A percentile compares a stretch with the other conserved stretches of the same genome.
Evolutionary conservation across 2,329 filamentous ascomycete genomes (phyloP).

Genomic region (Simplicillium aogashimaense): DNA sequence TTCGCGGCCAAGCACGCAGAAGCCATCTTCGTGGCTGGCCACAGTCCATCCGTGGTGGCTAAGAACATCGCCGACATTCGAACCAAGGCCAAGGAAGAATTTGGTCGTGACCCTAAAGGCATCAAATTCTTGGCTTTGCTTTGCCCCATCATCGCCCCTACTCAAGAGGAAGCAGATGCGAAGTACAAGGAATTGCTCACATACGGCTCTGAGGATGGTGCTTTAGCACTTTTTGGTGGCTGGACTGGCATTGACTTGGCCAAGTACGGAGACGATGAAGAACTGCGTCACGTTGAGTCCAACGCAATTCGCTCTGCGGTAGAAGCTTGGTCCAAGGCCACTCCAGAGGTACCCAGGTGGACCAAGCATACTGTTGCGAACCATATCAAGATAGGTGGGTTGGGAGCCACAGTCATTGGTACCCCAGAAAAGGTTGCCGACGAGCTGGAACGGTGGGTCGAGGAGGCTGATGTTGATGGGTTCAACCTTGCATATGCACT

Average conservation of each 20-base stretch:
- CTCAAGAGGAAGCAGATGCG: constrained; percentile 44
- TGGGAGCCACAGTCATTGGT: constrained; percentile 18
- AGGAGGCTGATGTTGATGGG: constrained; percentile 53
- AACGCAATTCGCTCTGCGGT: constrained; percentile 48
- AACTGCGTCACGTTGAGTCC: constrained; percentile 49
- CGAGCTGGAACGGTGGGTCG: constrained; percentile 22
- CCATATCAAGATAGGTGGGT: constrained; percentile 20
- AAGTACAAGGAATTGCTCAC: constrained; percentile 40
- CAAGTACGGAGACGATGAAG: constrained; percentile 52
- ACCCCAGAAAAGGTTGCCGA: constrained; percentile 19
- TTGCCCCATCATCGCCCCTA: constrained; percentile 48
- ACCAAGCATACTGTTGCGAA: constrained; percentile 23
- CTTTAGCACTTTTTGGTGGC: constrained; percentile 53
- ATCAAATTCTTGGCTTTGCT: constrained; percentile 54
- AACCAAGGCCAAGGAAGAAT: constrained; percentile 32
- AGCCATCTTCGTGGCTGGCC: constrained; percentile 51
- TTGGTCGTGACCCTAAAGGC: constrained; percentile 39
- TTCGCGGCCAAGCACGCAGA: constrained; percentile 58
- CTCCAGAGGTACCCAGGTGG: constrained; percentile 20
- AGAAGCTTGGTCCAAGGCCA: constrained; percentile 31
- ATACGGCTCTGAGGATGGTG: constrained; percentile 51
- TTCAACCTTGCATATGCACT: constrained; percentile 27
- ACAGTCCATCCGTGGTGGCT: constrained; percentile 43
- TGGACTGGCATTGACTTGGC: constrained; percentile 58
- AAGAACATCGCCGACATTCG: constrained; percentile 49